Evolutionary conservation across 768 basidiomycete genomes (phyloP), one percentile per base, ranked within the genome.

Genomic region (Megacollybia marginata): DNA sequence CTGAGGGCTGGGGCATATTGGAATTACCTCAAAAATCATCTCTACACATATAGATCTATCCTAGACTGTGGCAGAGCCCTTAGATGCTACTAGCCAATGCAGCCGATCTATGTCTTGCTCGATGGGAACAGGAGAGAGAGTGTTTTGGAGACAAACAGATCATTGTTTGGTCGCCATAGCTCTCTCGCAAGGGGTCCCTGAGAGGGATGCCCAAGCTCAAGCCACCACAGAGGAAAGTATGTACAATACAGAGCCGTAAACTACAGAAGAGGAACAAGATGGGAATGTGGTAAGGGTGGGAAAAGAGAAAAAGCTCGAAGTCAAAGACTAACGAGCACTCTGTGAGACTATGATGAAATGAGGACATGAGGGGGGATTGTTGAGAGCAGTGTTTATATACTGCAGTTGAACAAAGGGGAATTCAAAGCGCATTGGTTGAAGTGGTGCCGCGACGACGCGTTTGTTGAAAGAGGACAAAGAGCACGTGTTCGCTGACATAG

Each of bases 241-340:
- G 35, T 16, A 33, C n/a, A n/a, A 11, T 12, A 11, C 52, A 50
- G 9, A 47, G 48, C 48, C 19, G 46, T 19, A 42, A 36, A 3
- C 16, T 23, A 18, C 34, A 32, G 36, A 20, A 52, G 44, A 33
- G 40, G 50, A 55, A 32, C 55, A 66, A 66, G 32, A 70, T 56
- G 42, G 62, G 54, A 33, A 66, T 67, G 18, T 69, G 57, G 31
- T 58, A 53, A 15, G 67, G 60, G 35, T 66, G 44, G 28, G 33
- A 44, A 45, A 50, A 50, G 44, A 13, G 23, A 44, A 20, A 23
- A 45, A 44, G 40, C 49, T 50, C 8, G 33, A 40, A 18, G 13
- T 18, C 18, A 18, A 40, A 40, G 38, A 40, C 20, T 44, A 50
- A 32, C 19, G 48, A 49, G 38, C 38, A 19, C 46, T 49, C 40